Percentiles rank a stretch among this genome's conserved stretches.
Evolutionary conservation across 1,284 basidiomycete genomes (phyloP).

Genomic region (Puccinia horiana): DNA sequence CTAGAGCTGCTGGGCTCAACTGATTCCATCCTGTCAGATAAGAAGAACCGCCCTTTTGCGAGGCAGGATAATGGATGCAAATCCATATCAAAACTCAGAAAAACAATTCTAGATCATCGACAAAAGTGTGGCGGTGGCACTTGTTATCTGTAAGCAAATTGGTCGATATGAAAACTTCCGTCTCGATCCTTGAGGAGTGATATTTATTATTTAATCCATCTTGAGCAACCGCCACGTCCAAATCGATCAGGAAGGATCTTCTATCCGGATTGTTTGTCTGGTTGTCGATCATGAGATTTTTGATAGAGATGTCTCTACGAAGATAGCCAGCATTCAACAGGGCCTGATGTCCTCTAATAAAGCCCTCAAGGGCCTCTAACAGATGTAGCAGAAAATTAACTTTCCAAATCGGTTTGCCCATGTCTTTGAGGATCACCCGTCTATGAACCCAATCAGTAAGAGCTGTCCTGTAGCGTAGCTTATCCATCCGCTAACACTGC

Average conservation of each 20-base stretch:
- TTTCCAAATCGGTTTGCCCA: background rate
- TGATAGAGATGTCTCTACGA: background rate
- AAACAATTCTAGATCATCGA: background rate
- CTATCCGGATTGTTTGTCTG: background rate
- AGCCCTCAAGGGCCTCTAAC: conserved; percentile 4
- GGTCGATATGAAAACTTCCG: background rate
- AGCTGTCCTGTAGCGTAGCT: no score
- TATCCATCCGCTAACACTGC: no score
- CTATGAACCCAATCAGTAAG: background rate
- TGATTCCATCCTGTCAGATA: background rate
- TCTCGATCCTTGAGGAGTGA: background rate
- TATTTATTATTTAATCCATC: background rate
- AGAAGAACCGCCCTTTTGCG: background rate
- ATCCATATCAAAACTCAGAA: conserved; percentile 1
- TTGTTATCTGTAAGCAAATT: background rate
- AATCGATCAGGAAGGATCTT: conserved; percentile 5
- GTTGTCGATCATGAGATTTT: background rate
- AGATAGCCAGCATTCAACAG: background rate
- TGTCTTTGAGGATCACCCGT: conserved; percentile 3
- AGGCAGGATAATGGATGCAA: background rate
- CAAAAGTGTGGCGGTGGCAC: background rate
- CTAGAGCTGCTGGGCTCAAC: background rate
- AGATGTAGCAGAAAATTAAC: background rate
- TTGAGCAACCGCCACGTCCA: background rate
- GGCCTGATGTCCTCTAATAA: background rate